Evolutionary conservation across 176 grass and related monocot species (phyloP).

Genomic region (Tillandsia fasciculata): DNA sequence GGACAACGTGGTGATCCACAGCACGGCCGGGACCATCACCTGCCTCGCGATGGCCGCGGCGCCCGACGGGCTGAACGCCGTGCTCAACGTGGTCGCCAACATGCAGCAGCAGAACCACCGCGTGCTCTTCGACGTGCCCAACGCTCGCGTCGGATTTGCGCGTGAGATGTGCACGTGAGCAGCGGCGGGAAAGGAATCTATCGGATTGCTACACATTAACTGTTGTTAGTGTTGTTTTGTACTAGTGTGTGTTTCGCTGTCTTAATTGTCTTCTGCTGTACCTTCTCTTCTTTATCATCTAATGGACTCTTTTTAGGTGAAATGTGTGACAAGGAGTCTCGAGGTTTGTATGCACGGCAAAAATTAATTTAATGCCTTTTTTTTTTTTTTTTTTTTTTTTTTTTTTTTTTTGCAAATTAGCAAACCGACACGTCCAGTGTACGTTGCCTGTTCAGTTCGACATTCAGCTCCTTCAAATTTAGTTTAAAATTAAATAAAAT

Average conservation of each 20-base stretch:
- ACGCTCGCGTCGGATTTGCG: conserved; percentile 52
- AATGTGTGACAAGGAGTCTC: too few relatives aligned
- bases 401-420: not conserved
- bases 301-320: too few relatives aligned
- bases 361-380: not conserved
- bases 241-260: too few relatives aligned
- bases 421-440: not conserved
- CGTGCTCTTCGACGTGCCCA: conserved; percentile 74
- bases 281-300: too few relatives aligned
- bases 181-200: too few relatives aligned
- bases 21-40: conserved; percentile 56
- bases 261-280: too few relatives aligned
- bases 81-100: conserved; percentile 80
- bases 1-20: conserved; percentile 69
- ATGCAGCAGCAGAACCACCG: conserved; percentile 99
- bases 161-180: conserved; percentile 48
- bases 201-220: too few relatives aligned
- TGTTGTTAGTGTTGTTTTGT: too few relatives aligned
- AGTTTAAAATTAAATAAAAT: too few relatives aligned
- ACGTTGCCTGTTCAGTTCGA: too few relatives aligned
- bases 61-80: conserved; percentile 58
- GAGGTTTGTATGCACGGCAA: not conserved
- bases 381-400: not conserved
- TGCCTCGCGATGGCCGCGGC: conserved; percentile 70
- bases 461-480: too few relatives aligned